Evolutionary conservation across 371 early-diverging fungal genomes (phyloP).

Genomic region (Mortierella sp.): DNA sequence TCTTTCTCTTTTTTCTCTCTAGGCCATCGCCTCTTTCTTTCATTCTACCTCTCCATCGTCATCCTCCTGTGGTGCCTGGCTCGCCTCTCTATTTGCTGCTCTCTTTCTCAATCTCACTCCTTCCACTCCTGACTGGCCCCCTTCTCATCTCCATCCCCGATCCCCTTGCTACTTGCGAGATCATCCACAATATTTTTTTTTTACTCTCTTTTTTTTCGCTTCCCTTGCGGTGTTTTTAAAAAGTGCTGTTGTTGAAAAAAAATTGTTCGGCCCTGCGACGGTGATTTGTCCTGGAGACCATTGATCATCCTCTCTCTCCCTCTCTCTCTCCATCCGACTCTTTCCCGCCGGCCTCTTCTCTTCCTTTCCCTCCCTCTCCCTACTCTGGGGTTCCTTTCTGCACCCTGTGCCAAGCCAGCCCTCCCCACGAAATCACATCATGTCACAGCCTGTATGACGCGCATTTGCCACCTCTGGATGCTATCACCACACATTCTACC

Average conservation of each 20-base stretch:
- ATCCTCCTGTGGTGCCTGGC: too few relatives aligned
- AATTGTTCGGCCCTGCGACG: too few relatives aligned
- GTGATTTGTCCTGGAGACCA: too few relatives aligned
- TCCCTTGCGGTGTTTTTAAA: too few relatives aligned
- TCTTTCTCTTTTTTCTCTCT: too few relatives aligned
- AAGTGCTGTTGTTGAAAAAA: background rate
- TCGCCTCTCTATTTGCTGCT: too few relatives aligned
- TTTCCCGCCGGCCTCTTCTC: background rate
- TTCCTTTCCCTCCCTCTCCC: background rate
- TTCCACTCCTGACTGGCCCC: too few relatives aligned
- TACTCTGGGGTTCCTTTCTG: background rate
- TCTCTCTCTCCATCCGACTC: background rate
- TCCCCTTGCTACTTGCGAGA: background rate
- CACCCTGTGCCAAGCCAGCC: background rate
- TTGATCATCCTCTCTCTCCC: background rate
- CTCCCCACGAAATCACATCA: background rate
- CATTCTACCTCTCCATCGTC: background rate
- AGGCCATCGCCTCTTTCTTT: too few relatives aligned
- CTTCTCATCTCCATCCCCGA: too few relatives aligned
- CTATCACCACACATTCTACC: background rate
- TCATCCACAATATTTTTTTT: background rate
- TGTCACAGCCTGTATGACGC: too few relatives aligned
- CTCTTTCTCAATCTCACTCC: background rate
- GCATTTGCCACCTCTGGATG: background rate
- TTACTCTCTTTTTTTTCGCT: background rate